Evolutionary conservation across 1,284 basidiomycete genomes (phyloP), one percentile per base, ranked within the genome.

Genomic region (Naganishia sp.): DNA sequence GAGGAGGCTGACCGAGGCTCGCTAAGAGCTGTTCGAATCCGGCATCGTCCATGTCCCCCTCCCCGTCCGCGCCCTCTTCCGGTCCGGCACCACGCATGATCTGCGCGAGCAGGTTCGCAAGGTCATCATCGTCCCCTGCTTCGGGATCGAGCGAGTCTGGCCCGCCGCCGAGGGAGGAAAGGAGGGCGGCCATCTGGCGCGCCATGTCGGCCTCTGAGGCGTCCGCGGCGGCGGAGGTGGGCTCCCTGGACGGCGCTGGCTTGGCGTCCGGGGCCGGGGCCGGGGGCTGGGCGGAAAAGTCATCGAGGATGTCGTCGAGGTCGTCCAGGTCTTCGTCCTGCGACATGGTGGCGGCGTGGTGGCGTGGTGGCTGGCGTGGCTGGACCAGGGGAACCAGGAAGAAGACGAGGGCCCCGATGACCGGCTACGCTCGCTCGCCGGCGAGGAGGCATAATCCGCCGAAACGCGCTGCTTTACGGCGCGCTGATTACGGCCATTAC

Each of bases 71-170:
- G 25, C 79, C 75, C 13, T 39, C 10, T 39, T 13, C 36, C 15
- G 79, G 48, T 21, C 21, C 75, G 63, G 90, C 86, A 18, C 87
- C 86, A 18, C 87, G 79, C 18, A 92, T 78, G 84, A 92, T 87
- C 52, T 86, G 84, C 77, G 91, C 88, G 85, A 89, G 88, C 13
- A 88, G 87, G 42, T 85, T 85, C 69, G 85, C 83, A 72, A 90
- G 82, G 31, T 81, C 73, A 73, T 79, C 71, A 80, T 81, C 72
- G 13, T 39, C 36, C 70, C 79, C 54, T 23, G 28, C 48, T 36
- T 64, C 36, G 31, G 18, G 21, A 46, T 49, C 36, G 36, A 39
- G 36, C 6, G 36, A 39, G 13, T 9, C 36, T 13, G 28, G 28
- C 2, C 28, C 2, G n/a, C 56, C 2, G n/a, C 56, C 46, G 33